phyloP scores from a whole-genome alignment of 306 rosid species.

The Inga laurina region DNA sequence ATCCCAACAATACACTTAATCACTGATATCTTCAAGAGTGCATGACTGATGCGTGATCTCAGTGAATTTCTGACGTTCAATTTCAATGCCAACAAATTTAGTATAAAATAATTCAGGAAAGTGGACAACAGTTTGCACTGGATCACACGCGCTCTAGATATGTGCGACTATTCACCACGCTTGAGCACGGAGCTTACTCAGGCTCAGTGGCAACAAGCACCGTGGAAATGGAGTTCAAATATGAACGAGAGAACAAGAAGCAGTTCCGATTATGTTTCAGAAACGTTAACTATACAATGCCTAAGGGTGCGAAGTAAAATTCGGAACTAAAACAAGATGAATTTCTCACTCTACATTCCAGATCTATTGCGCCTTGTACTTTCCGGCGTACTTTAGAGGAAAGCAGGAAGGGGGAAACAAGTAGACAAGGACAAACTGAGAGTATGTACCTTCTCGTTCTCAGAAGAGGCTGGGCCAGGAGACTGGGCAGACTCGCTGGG shows the following conservation, averaged over 20 bases:
- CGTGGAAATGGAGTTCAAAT: neutral
- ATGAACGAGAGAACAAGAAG: neutral
- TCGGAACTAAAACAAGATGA: neutral
- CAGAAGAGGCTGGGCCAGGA: constrained; percentile 56
- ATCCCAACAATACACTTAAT: neutral
- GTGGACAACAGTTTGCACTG: neutral
- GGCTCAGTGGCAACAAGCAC: neutral
- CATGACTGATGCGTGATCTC: neutral
- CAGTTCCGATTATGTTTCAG: neutral
- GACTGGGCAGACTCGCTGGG: constrained; percentile 48
- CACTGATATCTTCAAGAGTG: neutral
- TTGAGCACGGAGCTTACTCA: neutral
- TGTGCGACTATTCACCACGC: neutral
- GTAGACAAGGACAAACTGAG: neutral
- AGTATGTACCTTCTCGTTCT: constrained; percentile 54
- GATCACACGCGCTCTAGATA: neutral
- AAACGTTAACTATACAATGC: neutral
- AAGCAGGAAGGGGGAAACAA: neutral
- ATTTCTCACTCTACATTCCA: neutral
- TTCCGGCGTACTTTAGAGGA: neutral
- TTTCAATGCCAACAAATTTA: neutral
- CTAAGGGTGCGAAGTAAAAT: neutral
- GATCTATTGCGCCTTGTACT: neutral
- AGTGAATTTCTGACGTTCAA: neutral
- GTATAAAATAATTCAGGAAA: neutral